Percentiles rank a stretch among this genome's conserved stretches.
Conservation (phyloP, 1,284 basidiomycete species). For the Vanrija humicola region DNA sequence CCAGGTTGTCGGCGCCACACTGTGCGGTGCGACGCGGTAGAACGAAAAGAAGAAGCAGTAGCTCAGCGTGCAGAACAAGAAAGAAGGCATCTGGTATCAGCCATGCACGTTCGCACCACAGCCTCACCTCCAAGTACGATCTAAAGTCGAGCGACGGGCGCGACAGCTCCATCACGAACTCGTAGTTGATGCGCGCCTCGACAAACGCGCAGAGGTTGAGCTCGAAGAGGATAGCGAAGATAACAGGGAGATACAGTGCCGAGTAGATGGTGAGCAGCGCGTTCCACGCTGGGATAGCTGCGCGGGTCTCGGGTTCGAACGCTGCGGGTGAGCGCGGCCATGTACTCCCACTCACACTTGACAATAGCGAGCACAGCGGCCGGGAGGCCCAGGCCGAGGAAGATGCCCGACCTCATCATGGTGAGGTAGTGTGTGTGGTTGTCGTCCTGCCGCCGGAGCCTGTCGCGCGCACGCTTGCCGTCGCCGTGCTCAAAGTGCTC, state of each 20-base stretch:
- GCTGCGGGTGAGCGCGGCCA: slow-evolving; percentile 49
- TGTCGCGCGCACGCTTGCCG: slow-evolving; percentile 68
- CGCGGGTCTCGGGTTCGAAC: slow-evolving; percentile 59
- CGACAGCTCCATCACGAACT: slow-evolving; percentile 88
- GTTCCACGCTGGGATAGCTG: slow-evolving; percentile 64
- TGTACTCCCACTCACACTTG: slow-evolving; percentile 55
- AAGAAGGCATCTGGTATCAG: slow-evolving; percentile 63
- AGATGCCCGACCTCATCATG: slow-evolving; percentile 69
- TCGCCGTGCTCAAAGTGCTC: slow-evolving; percentile 75
- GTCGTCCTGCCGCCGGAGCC: slow-evolving; percentile 59
- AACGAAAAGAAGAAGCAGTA: slow-evolving; percentile 86
- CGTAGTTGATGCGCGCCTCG: slow-evolving; percentile 72
- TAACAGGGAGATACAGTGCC: slow-evolving; percentile 65
- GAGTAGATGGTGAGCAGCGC: slow-evolving; percentile 78
- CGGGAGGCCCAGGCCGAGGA: slow-evolving; percentile 74
- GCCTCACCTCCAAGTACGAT: slow-evolving; percentile 71
- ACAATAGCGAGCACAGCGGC: slow-evolving; percentile 66
- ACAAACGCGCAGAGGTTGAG: slow-evolving; percentile 78
- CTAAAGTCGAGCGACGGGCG: slow-evolving; percentile 70
- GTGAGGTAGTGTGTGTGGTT: slow-evolving; percentile 70
- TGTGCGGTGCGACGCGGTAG: slow-evolving; percentile 56
- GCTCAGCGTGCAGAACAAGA: slow-evolving; percentile 70
- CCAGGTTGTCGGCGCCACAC: slow-evolving; percentile 62
- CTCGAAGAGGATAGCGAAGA: slow-evolving; percentile 75
- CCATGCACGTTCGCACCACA: too few species aligned